These are phyloP conservation scores for Blastobotrys ciferrii DNA, from an alignment of 1,139 yeast species.

Conservation along the genomic window DNA sequence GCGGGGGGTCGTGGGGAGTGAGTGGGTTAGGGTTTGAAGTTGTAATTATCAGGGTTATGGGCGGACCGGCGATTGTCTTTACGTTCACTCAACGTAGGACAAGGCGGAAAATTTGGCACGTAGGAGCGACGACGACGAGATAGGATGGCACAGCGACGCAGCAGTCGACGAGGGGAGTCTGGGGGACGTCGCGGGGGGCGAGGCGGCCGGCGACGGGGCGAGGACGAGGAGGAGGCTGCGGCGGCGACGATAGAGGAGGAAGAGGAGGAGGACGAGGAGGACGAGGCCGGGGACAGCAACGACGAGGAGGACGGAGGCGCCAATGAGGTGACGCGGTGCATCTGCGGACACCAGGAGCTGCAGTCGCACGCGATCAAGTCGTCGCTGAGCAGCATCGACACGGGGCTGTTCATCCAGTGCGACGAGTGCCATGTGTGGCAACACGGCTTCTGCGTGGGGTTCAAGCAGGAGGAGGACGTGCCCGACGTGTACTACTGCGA, in stretches of 20 bases:
- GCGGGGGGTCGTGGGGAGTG: too few relatives aligned
- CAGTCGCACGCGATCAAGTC: constrained; percentile 41
- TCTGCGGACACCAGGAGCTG: constrained; percentile 77
- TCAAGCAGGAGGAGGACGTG: constrained; percentile 65
- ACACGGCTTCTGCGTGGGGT: constrained; percentile 93
- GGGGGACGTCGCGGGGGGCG: constrained; percentile 5
- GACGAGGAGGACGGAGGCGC: constrained; percentile 27
- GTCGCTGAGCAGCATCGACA: constrained; percentile 52
- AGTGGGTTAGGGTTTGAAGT: too few relatives aligned
- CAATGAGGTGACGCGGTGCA: constrained; percentile 83
- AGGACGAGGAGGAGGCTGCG: constrained; percentile 13
- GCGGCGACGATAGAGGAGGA: too few relatives aligned
- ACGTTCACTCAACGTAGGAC: too few relatives aligned
- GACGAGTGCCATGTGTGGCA: constrained; percentile 96
- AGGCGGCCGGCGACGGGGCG: constrained; percentile 9
- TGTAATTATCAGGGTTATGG: too few relatives aligned
- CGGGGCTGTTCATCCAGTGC: constrained; percentile 83
- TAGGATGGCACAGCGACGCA: constrained; percentile 11
- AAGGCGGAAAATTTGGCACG: too few relatives aligned
- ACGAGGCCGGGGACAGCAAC: constrained; percentile 17
- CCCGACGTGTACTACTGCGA: constrained; percentile 97
- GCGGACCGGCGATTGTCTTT: too few relatives aligned
- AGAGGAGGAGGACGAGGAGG: too few relatives aligned
- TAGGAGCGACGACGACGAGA: too few relatives aligned
- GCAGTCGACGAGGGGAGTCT: constrained; percentile 6